phyloP scores from a whole-genome alignment of 495 filamentous ascomycete species.

The Halenospora varia region DNA sequence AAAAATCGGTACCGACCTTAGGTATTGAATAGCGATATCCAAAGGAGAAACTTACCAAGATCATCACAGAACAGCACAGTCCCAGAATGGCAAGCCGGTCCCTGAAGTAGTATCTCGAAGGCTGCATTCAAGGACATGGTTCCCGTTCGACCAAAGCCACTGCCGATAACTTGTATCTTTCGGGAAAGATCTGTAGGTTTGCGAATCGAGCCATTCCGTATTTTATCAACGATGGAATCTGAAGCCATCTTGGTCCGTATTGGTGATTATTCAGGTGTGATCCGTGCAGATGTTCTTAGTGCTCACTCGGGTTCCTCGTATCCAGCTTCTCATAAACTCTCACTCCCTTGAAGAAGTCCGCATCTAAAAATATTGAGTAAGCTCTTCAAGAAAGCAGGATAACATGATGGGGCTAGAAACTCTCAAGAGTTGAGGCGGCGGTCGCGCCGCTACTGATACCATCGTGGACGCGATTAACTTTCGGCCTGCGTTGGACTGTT shows the following conservation, averaged over 20 bases:
- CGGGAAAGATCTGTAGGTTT: constrained; percentile 27
- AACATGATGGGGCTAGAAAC: too few species aligned
- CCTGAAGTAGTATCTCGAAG: constrained; percentile 39
- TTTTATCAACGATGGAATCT: background rate
- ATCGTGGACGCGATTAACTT: too few species aligned
- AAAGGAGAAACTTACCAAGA: constrained; percentile 18
- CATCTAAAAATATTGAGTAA: too few species aligned
- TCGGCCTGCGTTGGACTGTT: too few species aligned
- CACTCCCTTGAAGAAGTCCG: too few species aligned
- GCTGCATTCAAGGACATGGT: constrained; percentile 44
- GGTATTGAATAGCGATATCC: background rate
- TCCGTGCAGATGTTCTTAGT: too few species aligned
- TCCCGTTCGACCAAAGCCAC: constrained; percentile 46
- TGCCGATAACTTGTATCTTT: constrained; percentile 37
- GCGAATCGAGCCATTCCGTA: background rate
- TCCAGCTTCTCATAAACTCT: too few species aligned
- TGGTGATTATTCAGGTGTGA: too few species aligned
- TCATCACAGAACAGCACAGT: constrained; percentile 28
- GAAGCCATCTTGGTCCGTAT: background rate
- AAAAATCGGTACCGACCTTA: background rate
- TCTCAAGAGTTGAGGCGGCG: too few species aligned
- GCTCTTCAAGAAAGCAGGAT: too few species aligned
- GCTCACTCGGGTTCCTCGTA: too few species aligned
- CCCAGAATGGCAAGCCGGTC: constrained; percentile 35
- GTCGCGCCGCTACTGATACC: too few species aligned